These are phyloP conservation scores for Glonium stellatum DNA, from an alignment of 495 filamentous ascomycete species.

Conservation along the genomic window DNA sequence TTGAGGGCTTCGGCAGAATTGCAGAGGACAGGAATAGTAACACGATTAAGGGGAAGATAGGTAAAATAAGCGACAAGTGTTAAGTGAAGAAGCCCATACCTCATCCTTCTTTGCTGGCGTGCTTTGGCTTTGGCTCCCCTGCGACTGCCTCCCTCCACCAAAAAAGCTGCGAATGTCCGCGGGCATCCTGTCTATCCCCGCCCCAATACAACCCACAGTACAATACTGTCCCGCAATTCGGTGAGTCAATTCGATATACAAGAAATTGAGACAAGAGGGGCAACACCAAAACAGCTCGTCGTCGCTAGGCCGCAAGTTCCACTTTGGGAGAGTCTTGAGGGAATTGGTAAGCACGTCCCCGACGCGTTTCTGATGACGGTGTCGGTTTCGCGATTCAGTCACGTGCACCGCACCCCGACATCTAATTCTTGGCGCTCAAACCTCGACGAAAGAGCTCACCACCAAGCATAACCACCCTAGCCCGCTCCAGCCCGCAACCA, in stretches of 20 bases:
- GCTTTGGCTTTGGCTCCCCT: slow-evolving; percentile 20
- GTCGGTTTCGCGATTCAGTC: too few relatives aligned
- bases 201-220: background rate
- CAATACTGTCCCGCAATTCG: background rate
- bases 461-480: background rate
- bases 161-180: slow-evolving; percentile 40
- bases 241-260: too few relatives aligned
- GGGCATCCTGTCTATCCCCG: slow-evolving; percentile 24
- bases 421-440: background rate
- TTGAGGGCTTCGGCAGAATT: background rate
- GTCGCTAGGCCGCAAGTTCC: too few relatives aligned
- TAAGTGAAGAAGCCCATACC: slow-evolving; percentile 11
- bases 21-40: background rate
- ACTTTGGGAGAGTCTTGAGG: too few relatives aligned
- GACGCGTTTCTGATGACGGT: background rate
- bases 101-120: slow-evolving; percentile 27
- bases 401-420: too few relatives aligned
- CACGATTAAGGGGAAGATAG: background rate
- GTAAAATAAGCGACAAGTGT: background rate
- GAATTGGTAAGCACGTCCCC: background rate
- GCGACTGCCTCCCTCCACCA: slow-evolving; percentile 29
- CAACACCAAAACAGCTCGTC: too few relatives aligned
- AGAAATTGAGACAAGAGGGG: too few relatives aligned
- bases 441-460: slow-evolving; percentile 4
- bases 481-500: slow-evolving; percentile 3